phyloP scores from a whole-genome alignment of 164 flowering plant genomes.

The Vitis riparia region DNA sequence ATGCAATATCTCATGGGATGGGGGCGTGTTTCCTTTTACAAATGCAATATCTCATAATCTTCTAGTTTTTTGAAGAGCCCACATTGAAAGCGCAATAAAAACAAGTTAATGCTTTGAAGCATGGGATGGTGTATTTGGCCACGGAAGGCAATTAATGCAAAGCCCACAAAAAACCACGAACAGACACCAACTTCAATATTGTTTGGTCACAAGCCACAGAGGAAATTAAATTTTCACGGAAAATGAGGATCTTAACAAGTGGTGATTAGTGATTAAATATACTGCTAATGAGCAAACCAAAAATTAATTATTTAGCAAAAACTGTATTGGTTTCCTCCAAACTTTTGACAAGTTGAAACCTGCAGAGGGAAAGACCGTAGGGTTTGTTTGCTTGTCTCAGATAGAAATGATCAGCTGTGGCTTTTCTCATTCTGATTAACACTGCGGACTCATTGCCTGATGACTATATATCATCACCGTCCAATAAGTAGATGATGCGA shows the following conservation, averaged over 20 bases:
- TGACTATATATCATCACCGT: too few relatives aligned
- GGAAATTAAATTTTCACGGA: conserved; percentile 21
- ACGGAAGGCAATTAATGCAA: conserved; percentile 17
- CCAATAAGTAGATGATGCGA: too few relatives aligned
- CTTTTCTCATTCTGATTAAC: not conserved
- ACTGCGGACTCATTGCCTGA: too few relatives aligned
- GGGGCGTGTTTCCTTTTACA: too few relatives aligned
- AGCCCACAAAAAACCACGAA: conserved; percentile 5
- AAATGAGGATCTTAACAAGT: conserved; percentile 12
- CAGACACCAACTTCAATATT: conserved; percentile 12
- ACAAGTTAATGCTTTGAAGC: not conserved
- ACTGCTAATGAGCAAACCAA: conserved; percentile 15
- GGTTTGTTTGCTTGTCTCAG: conserved; percentile 25
- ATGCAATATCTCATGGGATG: too few relatives aligned
- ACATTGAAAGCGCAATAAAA: too few relatives aligned
- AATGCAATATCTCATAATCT: too few relatives aligned
- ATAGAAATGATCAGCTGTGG: not conserved
- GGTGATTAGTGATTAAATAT: conserved; percentile 21
- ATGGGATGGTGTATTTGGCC: conserved; percentile 4
- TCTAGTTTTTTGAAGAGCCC: too few relatives aligned
- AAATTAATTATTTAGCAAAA: not conserved
- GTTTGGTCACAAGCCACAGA: conserved; percentile 15
- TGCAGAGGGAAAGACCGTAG: conserved; percentile 18
- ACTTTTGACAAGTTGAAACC: conserved; percentile 19
- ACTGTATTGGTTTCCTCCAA: conserved; percentile 17